phyloP scores from a whole-genome alignment of 164 flowering plant genomes.

The Sedum album region DNA sequence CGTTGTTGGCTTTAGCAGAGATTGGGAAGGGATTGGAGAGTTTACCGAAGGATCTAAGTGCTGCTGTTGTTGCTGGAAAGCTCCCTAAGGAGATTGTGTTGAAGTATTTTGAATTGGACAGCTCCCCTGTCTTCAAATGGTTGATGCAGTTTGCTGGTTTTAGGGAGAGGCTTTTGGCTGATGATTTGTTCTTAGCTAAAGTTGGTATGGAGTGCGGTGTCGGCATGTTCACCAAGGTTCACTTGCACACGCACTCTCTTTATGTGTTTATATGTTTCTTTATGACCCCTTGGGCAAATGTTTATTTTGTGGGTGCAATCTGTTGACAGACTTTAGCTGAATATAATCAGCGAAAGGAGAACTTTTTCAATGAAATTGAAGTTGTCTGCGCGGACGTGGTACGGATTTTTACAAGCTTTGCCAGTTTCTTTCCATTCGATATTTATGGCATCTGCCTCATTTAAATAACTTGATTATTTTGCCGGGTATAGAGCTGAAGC shows the following conservation, averaged over 20 bases:
- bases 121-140: slow-evolving; percentile 30
- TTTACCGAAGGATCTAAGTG: slow-evolving; percentile 36
- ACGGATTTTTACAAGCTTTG: slow-evolving; percentile 14
- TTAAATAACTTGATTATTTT: too few species aligned
- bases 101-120: slow-evolving; percentile 41
- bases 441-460: too few species aligned
- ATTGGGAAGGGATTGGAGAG: slow-evolving; percentile 29
- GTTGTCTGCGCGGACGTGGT: slow-evolving; percentile 72
- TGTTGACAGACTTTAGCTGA: slow-evolving; percentile 56
- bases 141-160: slow-evolving; percentile 39
- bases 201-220: slow-evolving; percentile 43
- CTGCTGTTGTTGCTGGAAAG: slow-evolving; percentile 45
- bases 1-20: slow-evolving; percentile 46
- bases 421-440: not conserved
- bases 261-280: not conserved
- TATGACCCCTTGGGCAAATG: not conserved
- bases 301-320: not conserved
- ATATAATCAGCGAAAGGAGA: slow-evolving; percentile 48
- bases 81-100: slow-evolving; percentile 37
- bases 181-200: slow-evolving; percentile 44
- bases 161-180: slow-evolving; percentile 41
- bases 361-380: slow-evolving; percentile 61
- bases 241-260: not conserved
- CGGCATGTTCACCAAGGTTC: slow-evolving; percentile 44
- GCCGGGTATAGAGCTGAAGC: too few species aligned